Evolutionary conservation across 441 rosid genomes (phyloP).

Genomic region (Populus hybrid): DNA sequence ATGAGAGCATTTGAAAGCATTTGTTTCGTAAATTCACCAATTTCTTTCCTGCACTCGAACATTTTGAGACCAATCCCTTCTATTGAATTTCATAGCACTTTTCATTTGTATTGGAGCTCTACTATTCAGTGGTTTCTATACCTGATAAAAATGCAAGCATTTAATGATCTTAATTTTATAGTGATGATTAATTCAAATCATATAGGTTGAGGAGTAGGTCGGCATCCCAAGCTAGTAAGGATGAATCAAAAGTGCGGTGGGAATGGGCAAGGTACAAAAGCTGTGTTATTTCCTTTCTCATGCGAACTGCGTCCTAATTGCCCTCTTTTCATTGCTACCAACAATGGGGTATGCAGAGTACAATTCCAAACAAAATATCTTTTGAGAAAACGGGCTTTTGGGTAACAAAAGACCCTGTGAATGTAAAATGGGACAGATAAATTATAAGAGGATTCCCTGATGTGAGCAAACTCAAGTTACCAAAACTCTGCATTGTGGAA

Average conservation of each 20-base stretch:
- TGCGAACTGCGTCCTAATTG: slow-evolving; percentile 2
- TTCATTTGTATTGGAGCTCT: not conserved
- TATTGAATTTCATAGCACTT: not conserved
- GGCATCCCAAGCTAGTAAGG: slow-evolving; percentile 77
- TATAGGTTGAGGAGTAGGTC: slow-evolving; percentile 84
- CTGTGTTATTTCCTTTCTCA: not conserved
- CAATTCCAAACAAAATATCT: too few species aligned
- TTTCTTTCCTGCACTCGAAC: not conserved
- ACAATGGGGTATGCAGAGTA: too few species aligned
- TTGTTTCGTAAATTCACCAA: not conserved
- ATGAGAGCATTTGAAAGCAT: not conserved
- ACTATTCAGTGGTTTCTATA: not conserved
- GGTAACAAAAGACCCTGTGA: too few species aligned
- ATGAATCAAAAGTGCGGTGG: slow-evolving; percentile 92
- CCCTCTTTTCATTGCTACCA: not conserved
- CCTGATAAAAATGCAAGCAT: not conserved
- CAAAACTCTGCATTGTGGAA: not conserved
- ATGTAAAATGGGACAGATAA: too few species aligned
- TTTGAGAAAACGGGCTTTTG: too few species aligned
- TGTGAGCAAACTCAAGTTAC: not conserved
- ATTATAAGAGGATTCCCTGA: not conserved
- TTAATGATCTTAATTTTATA: not conserved
- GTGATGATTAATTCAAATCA: not conserved
- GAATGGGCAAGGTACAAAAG: slow-evolving; percentile 83
- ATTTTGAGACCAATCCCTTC: not conserved